phyloP scores from a whole-genome alignment of 2,329 filamentous ascomycete species.

The Colletotrichum australisinense region DNA sequence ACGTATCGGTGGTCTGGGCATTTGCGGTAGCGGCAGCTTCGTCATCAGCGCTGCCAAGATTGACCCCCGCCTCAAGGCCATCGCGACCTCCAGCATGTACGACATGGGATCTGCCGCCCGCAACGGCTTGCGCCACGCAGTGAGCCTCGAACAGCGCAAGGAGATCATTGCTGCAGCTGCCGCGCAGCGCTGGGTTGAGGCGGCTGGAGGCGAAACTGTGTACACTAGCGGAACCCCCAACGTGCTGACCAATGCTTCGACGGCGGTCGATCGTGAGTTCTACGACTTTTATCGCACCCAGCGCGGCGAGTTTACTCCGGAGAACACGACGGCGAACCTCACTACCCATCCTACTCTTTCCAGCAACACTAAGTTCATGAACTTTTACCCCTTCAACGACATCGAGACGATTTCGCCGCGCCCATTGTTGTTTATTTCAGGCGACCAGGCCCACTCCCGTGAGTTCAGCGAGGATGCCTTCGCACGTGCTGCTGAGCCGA shows the following conservation, averaged over 20 bases:
- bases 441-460: constrained; percentile 42
- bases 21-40: constrained; percentile 45
- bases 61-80: constrained; percentile 40
- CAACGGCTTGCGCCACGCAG: neutral
- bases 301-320: constrained; percentile 23
- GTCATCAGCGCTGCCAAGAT: constrained; percentile 50
- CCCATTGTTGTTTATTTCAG: constrained; percentile 42
- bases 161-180: neutral
- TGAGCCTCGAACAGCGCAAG: constrained; percentile 11
- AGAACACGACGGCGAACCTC: constrained; percentile 33
- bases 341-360: constrained; percentile 47
- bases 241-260: neutral
- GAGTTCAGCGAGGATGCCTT: constrained; percentile 45
- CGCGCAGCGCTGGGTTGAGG: constrained; percentile 13
- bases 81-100: constrained; percentile 37
- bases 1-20: constrained; percentile 44
- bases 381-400: constrained; percentile 44
- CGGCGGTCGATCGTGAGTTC: constrained; percentile 12
- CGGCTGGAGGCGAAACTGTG: neutral
- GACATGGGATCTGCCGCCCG: constrained; percentile 22
- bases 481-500: constrained; percentile 45
- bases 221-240: constrained; percentile 6
- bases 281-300: constrained; percentile 30
- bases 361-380: constrained; percentile 46
- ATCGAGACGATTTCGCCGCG: constrained; percentile 45